Percentiles rank a stretch among this genome's conserved stretches.
These are phyloP conservation scores for Datura wrightii DNA, from an alignment of 257 asterid species.

Conservation along the genomic window DNA sequence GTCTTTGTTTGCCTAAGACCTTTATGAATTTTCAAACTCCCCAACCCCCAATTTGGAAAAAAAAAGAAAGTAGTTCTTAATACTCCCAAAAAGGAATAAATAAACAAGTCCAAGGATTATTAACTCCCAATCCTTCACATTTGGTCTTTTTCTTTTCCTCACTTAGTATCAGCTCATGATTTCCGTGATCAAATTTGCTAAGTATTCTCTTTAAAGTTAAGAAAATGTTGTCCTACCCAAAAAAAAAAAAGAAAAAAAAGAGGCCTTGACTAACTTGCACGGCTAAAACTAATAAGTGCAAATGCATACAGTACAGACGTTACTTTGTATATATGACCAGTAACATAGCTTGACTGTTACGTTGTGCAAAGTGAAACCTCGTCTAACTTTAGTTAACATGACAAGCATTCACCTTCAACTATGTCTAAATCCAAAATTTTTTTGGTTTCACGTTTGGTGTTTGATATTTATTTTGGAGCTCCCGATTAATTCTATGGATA, in stretches of 20 bases:
- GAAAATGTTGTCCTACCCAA: conserved; percentile 18
- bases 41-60: not conserved
- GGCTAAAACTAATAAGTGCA: not conserved
- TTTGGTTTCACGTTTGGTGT: not conserved
- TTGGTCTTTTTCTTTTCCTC: not conserved
- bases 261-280: not conserved
- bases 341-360: conserved; percentile 26
- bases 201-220: not conserved
- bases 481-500: not conserved
- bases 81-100: not conserved
- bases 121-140: not conserved
- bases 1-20: not conserved
- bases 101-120: not conserved
- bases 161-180: not conserved
- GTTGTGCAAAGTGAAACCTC: conserved; percentile 27
- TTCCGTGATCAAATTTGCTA: conserved; percentile 25
- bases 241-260: not conserved
- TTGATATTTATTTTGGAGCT: too few species aligned
- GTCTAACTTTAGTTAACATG: not conserved
- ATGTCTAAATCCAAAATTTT: not conserved
- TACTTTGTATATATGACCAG: not conserved
- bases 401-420: conserved; percentile 1
- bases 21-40: not conserved
- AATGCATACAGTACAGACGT: not conserved
- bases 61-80: not conserved